Evolutionary conservation across 2,329 filamentous ascomycete species (phyloP).

Genomic region (Pseudogymnoascus sp.): DNA sequence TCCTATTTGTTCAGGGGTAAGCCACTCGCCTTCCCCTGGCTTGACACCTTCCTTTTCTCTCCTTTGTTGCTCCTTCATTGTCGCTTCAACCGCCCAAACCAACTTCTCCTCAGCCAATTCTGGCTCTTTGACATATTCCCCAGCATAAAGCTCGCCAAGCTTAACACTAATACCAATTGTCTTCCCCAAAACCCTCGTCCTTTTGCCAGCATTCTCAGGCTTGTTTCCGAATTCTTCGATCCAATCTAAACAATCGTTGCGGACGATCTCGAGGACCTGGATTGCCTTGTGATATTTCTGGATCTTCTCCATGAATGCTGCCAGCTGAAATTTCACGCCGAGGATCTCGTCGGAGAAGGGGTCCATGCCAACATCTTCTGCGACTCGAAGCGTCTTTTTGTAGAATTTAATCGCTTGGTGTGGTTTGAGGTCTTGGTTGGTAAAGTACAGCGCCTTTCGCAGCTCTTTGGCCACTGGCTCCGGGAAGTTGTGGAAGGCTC

Average conservation of each 20-base stretch:
- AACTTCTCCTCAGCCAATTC: constrained; percentile 68
- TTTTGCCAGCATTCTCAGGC: constrained; percentile 32
- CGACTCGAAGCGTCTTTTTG: constrained; percentile 65
- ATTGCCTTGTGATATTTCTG: constrained; percentile 61
- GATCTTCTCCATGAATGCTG: constrained; percentile 70
- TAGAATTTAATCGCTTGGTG: constrained; percentile 77
- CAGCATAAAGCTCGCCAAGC: constrained; percentile 73
- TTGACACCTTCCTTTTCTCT: constrained; percentile 54
- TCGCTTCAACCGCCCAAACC: constrained; percentile 72
- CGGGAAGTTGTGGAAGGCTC: constrained; percentile 49
- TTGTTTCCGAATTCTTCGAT: constrained; percentile 47
- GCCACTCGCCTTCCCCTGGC: constrained; percentile 62
- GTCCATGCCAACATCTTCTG: constrained; percentile 67
- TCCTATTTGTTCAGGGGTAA: constrained; percentile 64
- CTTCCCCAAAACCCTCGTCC: constrained; percentile 63
- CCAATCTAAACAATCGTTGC: constrained; percentile 59
- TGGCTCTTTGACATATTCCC: constrained; percentile 63
- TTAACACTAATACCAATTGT: constrained; percentile 72
- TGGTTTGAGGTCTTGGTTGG: constrained; percentile 65
- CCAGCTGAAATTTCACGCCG: constrained; percentile 77
- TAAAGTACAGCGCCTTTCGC: constrained; percentile 79
- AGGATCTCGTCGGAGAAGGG: constrained; percentile 86
- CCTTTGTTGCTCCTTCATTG: constrained; percentile 60
- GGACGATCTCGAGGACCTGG: constrained; percentile 69
- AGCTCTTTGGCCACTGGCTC: constrained; percentile 67